These are phyloP conservation scores for Rhizoctonia solani DNA, from an alignment of 1,284 basidiomycete genomes.

Conservation along the genomic window DNA sequence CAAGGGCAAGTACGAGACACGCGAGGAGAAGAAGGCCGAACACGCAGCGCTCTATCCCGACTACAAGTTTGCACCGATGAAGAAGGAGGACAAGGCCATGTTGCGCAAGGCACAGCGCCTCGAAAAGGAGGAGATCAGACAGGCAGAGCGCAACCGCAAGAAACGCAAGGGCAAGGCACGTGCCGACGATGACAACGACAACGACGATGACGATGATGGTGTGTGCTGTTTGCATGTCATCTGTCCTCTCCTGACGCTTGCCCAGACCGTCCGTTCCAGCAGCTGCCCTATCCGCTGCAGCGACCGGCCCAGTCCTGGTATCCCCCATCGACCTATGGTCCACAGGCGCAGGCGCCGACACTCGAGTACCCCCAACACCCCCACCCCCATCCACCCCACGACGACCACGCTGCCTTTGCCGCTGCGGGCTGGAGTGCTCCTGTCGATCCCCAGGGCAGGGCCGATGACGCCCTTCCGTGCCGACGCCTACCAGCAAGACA, in stretches of 20 bases:
- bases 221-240: conserved; percentile 3
- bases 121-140: conserved; percentile 49
- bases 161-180: conserved; percentile 33
- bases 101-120: conserved; percentile 50
- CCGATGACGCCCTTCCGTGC: conserved; percentile 26
- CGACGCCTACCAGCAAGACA: conserved; percentile 31
- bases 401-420: conserved; percentile 30
- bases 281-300: conserved; percentile 34
- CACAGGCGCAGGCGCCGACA: no score
- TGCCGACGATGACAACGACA: conserved; percentile 14
- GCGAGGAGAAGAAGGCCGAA: conserved; percentile 66
- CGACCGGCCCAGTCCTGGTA: conserved; percentile 1
- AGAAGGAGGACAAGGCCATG: conserved; percentile 63
- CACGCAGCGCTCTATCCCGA: conserved; percentile 67
- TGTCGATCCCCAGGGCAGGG: conserved; percentile 24
- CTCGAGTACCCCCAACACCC: conserved; percentile 12
- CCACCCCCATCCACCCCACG: conserved; percentile 22
- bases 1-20: conserved; percentile 66
- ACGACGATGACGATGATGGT: no score
- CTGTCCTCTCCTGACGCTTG: conserved; percentile 19
- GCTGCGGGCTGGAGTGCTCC: conserved; percentile 35
- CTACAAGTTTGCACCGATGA: conserved; percentile 74
- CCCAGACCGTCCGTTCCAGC: conserved; percentile 4
- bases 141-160: conserved; percentile 38
- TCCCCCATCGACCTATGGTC: conserved; percentile 26